Evolutionary conservation across 116 monocot genomes (phyloP).

Genomic region (Zostera marina): DNA sequence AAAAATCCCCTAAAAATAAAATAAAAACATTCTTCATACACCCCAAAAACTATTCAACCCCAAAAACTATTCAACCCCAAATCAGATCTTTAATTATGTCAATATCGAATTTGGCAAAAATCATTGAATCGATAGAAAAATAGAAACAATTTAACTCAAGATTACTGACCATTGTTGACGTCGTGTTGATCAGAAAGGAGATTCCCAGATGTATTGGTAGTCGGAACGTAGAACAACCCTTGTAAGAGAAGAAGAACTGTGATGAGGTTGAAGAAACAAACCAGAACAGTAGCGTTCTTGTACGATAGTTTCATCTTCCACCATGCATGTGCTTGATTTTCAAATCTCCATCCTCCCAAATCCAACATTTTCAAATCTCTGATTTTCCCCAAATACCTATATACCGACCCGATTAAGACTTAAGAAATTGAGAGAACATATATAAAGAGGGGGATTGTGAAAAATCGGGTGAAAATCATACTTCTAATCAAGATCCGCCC

Average conservation of each 20-base stretch:
- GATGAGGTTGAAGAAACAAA: slow-evolving; percentile 59
- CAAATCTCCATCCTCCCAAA: slow-evolving; percentile 3
- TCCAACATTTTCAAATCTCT: not conserved
- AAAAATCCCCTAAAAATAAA: not conserved
- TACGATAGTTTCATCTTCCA: slow-evolving; percentile 37
- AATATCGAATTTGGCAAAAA: no score
- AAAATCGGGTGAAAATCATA: no score
- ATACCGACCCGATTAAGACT: no score
- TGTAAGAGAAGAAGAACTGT: slow-evolving; percentile 40
- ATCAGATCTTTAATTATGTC: not conserved
- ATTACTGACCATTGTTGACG: not conserved
- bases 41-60: not conserved
- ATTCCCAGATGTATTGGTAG: no score
- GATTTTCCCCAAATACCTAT: not conserved
- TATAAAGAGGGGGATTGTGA: no score
- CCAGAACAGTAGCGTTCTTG: slow-evolving; percentile 58
- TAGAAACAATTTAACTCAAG: not conserved
- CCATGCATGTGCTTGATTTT: slow-evolving; percentile 5
- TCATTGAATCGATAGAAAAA: not conserved
- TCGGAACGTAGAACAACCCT: slow-evolving; percentile 17
- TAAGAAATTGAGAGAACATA: no score
- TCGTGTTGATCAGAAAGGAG: not conserved
- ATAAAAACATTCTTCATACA: slow-evolving; percentile 1
- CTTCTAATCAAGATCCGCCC: no score
- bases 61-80: slow-evolving; percentile 1